phyloP scores from a whole-genome alignment of 495 filamentous ascomycete genomes.

The Astrothelium macrocarpum region DNA sequence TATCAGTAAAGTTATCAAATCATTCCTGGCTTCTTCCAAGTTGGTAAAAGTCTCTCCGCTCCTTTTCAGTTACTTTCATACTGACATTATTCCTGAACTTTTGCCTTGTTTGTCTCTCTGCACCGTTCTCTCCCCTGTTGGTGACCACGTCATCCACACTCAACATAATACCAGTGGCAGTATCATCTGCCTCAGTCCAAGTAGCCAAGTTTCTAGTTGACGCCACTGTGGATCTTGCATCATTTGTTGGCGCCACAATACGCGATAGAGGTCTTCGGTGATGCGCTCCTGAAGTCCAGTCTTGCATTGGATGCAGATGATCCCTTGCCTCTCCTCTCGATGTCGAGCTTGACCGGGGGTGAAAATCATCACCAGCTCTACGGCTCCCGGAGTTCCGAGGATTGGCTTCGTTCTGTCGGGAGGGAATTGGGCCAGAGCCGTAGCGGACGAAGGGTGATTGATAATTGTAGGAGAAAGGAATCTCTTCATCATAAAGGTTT shows the following conservation, averaged over 20 bases:
- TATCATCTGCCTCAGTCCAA: neutral
- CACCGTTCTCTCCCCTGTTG: neutral
- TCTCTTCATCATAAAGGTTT: neutral
- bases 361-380: neutral
- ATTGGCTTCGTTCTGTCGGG: neutral
- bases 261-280: neutral
- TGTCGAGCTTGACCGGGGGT: neutral
- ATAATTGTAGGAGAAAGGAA: neutral
- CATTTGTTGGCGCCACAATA: neutral
- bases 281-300: neutral
- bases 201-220: neutral
- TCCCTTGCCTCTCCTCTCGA: neutral
- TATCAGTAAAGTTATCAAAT: neutral
- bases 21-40: neutral
- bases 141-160: neutral
- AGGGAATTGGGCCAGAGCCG: neutral
- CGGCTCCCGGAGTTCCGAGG: neutral
- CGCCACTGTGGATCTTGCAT: neutral
- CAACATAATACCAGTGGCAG: neutral
- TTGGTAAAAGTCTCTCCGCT: conserved; percentile 1
- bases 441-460: neutral
- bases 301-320: neutral
- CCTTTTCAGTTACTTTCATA: neutral
- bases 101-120: neutral
- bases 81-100: neutral